A percentile compares a stretch with the other conserved stretches of the same genome.
These are phyloP conservation scores for Cercophora scortea DNA, from an alignment of 495 filamentous ascomycete genomes.

Conservation along the genomic window DNA sequence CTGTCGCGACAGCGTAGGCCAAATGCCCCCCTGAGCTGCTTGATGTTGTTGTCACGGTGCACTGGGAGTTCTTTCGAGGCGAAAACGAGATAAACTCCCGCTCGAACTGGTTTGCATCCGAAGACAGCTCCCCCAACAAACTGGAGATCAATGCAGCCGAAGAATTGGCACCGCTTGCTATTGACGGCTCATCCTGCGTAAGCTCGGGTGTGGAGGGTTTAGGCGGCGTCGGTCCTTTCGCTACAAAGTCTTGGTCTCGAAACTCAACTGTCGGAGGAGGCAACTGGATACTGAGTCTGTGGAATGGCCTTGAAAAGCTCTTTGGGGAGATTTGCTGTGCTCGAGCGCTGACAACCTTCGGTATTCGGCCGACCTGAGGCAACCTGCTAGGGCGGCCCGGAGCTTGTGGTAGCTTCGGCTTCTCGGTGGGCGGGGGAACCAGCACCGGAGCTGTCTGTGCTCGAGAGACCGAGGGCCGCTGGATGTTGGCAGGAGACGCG, in stretches of 20 bases:
- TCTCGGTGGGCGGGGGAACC: too few relatives aligned
- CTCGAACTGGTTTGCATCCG: conserved; percentile 6
- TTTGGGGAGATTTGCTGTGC: conserved; percentile 62
- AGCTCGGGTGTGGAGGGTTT: conserved; percentile 30
- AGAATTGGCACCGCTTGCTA: conserved; percentile 8
- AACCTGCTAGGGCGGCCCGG: conserved; percentile 41
- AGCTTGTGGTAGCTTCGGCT: background rate
- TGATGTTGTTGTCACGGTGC: conserved; percentile 48
- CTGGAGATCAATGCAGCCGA: conserved; percentile 15
- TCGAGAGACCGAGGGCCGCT: background rate
- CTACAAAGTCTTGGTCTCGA: conserved; percentile 34
- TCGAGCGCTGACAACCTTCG: conserved; percentile 72
- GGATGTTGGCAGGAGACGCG: background rate
- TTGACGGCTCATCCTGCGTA: conserved; percentile 16
- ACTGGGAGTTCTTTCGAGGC: conserved; percentile 59
- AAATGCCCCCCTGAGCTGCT: conserved; percentile 56
- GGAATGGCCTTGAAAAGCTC: conserved; percentile 75
- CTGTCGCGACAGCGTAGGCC: conserved; percentile 47
- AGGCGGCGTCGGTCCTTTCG: conserved; percentile 39
- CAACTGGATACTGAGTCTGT: conserved; percentile 21
- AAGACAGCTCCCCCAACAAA: conserved; percentile 11
- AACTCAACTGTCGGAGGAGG: conserved; percentile 5
- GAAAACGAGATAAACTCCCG: conserved; percentile 66
- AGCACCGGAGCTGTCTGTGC: too few relatives aligned
- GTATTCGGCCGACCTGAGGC: conserved; percentile 83